phyloP scores from a whole-genome alignment of 2,329 filamentous ascomycete genomes.

The Drechslerella coelobrocha region DNA sequence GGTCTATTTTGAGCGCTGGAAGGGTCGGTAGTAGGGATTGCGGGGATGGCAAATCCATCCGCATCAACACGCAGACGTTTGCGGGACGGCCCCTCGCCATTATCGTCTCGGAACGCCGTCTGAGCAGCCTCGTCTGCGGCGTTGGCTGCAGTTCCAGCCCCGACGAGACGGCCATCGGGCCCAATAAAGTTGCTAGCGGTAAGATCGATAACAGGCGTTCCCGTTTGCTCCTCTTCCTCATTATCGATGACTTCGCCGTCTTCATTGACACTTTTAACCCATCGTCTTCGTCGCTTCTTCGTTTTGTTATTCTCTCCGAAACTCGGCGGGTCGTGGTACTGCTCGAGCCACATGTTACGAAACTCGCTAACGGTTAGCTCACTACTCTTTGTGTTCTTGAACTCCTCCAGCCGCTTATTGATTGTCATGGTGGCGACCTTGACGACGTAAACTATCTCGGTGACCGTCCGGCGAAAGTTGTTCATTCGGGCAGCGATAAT shows the following conservation, averaged over 20 bases:
- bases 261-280: constrained; percentile 54
- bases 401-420: constrained; percentile 88
- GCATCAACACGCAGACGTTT: constrained; percentile 64
- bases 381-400: constrained; percentile 83
- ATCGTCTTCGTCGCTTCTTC: constrained; percentile 59
- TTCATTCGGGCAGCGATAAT: constrained; percentile 97
- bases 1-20: constrained; percentile 55
- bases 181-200: constrained; percentile 36
- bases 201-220: constrained; percentile 52
- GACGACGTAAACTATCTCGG: constrained; percentile 97
- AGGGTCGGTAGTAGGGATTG: constrained; percentile 58
- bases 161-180: constrained; percentile 20
- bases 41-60: constrained; percentile 70
- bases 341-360: constrained; percentile 74
- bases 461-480: constrained; percentile 90
- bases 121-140: constrained; percentile 26
- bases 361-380: constrained; percentile 88
- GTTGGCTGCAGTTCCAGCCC: constrained; percentile 37
- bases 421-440: constrained; percentile 95
- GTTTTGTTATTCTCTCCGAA: constrained; percentile 72
- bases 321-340: constrained; percentile 80
- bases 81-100: constrained; percentile 7
- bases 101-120: constrained; percentile 8
- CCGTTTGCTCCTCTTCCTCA: constrained; percentile 54
- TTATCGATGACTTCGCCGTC: constrained; percentile 57